Evolutionary conservation across 805 yeast species (phyloP), one percentile per base, ranked within the genome.

Genomic region (Nakazawaea sp.): DNA sequence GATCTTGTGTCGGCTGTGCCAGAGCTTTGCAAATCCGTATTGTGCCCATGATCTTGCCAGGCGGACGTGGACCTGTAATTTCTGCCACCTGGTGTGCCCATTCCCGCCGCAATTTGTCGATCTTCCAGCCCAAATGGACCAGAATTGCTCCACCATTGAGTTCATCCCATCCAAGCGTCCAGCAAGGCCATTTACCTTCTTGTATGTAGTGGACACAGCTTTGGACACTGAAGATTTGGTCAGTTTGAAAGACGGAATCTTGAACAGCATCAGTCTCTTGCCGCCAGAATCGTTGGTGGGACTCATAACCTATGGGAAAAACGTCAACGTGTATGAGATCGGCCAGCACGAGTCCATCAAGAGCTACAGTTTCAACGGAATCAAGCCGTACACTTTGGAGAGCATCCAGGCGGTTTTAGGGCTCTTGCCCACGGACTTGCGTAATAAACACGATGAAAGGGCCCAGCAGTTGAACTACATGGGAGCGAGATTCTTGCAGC

Each of bases 251-350:
- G 81, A 76, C 33, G 63, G 72, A 3, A 50, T 79, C 15, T 43
- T 62, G 13, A 50, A 62, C 9, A 61, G 75, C 4, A 57, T 77
- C 18, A 49, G 49, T 27, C 41, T 53, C 34, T 54, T 79, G 24
- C 84, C 84, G 1, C 66, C 70, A 18, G 59, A 72, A 43, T 64
- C 81, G 1, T 50, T 74, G 26, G 71, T 80, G 27, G 82, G 81
- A 1, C 56, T 79, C 18, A 62, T 79, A 33, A 63, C 78, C 1
- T 78, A 55, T 56, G 86, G 85, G 4, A 74, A 74, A 39, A 64
- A 75, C 49, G 79, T 78, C 18, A 69, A 65, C 45, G 61, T 79
- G 18, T 78, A 75, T 49, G 81, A 78, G 46, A 52, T 77, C 16
- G 56, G 61, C 3, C 47, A 61, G 27, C 57, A 54, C 18, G 65